Percentiles rank a stretch among this genome's conserved stretches.
Evolutionary conservation across 345 rosid species (phyloP).

Genomic region (Sonneratia caseolaris): DNA sequence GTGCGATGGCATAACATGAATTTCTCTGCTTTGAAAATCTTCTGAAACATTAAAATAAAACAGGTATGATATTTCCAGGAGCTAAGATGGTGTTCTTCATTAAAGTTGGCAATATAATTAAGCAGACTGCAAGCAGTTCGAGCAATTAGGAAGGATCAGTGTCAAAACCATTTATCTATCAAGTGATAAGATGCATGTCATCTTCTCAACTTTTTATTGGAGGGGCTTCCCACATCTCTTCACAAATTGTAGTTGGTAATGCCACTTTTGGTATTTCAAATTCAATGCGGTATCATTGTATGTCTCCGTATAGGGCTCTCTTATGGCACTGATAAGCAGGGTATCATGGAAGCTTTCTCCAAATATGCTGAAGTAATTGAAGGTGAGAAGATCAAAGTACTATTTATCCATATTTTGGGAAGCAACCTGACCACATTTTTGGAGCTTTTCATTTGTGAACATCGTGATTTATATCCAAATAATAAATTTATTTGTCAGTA

Average conservation of each 20-base stretch:
- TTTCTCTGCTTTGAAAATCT: neutral
- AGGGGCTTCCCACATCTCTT: slow-evolving; percentile 28
- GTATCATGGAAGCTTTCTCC: slow-evolving; percentile 55
- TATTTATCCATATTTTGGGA: neutral
- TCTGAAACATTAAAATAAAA: neutral
- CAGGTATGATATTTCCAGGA: slow-evolving; percentile 13
- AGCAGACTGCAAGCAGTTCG: slow-evolving; percentile 52
- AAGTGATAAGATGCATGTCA: slow-evolving; percentile 71
- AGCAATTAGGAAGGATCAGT: slow-evolving; percentile 30
- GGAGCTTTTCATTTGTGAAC: no score
- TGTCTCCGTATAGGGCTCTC: slow-evolving; percentile 46
- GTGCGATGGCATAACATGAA: neutral
- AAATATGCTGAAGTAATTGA: slow-evolving; percentile 79
- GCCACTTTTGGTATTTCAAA: neutral
- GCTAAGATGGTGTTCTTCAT: slow-evolving; percentile 67
- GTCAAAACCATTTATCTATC: slow-evolving; percentile 54
- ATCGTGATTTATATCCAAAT: neutral
- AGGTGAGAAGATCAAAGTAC: slow-evolving; percentile 26
- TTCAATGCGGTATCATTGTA: neutral
- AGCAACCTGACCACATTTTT: no score
- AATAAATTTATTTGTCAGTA: neutral
- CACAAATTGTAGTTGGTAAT: neutral
- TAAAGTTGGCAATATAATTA: slow-evolving; percentile 57
- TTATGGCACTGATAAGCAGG: slow-evolving; percentile 49
- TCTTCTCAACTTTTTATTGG: slow-evolving; percentile 70